These are phyloP conservation scores for Penicillium nordicum DNA, from an alignment of 2,329 filamentous ascomycete species.

Conservation along the genomic window DNA sequence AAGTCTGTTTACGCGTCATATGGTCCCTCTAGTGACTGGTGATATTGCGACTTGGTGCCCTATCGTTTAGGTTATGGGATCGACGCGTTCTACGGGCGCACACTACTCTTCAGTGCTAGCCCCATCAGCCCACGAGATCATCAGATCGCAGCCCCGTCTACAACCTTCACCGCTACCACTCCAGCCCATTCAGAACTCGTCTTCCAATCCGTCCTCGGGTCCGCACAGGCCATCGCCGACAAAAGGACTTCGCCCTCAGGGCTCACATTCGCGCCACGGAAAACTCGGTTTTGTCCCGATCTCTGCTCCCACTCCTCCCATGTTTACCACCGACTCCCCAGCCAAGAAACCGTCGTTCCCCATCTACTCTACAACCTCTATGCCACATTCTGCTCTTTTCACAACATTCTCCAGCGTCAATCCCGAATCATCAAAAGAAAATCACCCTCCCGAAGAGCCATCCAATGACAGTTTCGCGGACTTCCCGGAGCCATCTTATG, in stretches of 20 bases:
- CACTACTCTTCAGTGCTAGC: constrained; percentile 58
- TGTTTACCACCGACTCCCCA: constrained; percentile 49
- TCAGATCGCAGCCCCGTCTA: constrained; percentile 40
- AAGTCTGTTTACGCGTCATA: constrained; percentile 28
- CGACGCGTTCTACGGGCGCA: constrained; percentile 47
- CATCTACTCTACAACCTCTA: constrained; percentile 32
- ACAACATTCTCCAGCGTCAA: constrained; percentile 48
- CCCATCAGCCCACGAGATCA: constrained; percentile 35
- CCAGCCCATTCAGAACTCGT: constrained; percentile 38
- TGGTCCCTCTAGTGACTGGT: constrained; percentile 17
- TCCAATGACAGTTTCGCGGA: constrained; percentile 47
- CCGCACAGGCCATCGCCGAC: constrained; percentile 62
- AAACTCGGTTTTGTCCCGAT: constrained; percentile 62
- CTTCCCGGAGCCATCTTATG: constrained; percentile 47
- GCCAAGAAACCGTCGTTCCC: constrained; percentile 43
- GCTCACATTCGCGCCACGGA: constrained; percentile 57
- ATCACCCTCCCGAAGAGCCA: constrained; percentile 37
- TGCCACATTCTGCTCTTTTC: constrained; percentile 48
- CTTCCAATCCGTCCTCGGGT: constrained; percentile 57
- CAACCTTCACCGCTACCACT: constrained; percentile 54
- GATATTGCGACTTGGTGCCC: constrained; percentile 11
- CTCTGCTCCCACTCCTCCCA: constrained; percentile 42
- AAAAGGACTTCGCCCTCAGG: constrained; percentile 57
- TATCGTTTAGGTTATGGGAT: constrained; percentile 32
- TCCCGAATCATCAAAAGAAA: constrained; percentile 50